Percentiles rank a stretch among this genome's conserved stretches.
phyloP scores from a whole-genome alignment of 805 yeast species.

The Nakazawaea holstii region DNA sequence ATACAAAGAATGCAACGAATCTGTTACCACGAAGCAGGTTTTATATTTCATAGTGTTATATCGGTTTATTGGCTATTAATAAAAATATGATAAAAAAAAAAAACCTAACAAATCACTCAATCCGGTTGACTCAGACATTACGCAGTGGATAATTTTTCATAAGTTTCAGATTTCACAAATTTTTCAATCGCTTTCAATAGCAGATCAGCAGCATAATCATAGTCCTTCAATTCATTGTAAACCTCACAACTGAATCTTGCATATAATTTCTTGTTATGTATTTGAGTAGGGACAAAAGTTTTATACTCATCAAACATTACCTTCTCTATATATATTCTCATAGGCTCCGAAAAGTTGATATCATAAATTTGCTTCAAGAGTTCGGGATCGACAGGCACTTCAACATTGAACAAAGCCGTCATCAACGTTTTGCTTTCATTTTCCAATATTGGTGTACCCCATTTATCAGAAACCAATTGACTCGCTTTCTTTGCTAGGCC shows the following conservation, averaged over 20 bases:
- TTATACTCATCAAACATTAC: conserved; percentile 24
- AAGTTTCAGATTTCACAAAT: neutral
- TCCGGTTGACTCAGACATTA: neutral
- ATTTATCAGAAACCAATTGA: conserved; percentile 28
- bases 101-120: neutral
- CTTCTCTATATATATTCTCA: conserved; percentile 17
- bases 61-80: neutral
- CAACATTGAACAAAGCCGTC: conserved; percentile 39
- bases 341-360: conserved; percentile 7
- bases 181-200: conserved; percentile 27
- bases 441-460: conserved; percentile 34
- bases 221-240: conserved; percentile 54
- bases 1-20: too few relatives aligned
- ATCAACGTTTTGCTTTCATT: conserved; percentile 29
- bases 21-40: too few relatives aligned
- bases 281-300: conserved; percentile 42
- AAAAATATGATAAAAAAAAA: neutral
- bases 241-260: conserved; percentile 56
- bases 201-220: conserved; percentile 36
- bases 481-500: conserved; percentile 40
- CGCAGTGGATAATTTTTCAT: neutral
- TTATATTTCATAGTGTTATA: too few relatives aligned
- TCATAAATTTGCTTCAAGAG: conserved; percentile 6
- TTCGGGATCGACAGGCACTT: conserved; percentile 25
- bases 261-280: conserved; percentile 36